Evolutionary conservation across 2,329 filamentous ascomycete genomes (phyloP).

Genomic region (Aureobasidium lini): DNA sequence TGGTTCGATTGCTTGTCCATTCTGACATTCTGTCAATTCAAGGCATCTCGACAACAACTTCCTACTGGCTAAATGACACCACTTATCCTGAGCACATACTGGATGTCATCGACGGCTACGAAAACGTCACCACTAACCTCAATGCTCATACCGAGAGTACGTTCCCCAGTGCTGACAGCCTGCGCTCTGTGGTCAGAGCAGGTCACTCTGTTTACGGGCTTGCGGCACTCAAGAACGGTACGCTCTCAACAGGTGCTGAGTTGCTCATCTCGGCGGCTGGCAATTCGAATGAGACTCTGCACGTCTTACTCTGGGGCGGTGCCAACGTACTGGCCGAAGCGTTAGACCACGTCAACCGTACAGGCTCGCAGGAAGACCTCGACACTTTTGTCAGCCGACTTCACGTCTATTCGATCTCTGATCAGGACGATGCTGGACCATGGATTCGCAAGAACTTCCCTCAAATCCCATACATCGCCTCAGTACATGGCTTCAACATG

Average conservation of each 20-base stretch:
- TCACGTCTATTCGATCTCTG: constrained; percentile 50
- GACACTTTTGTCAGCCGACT: constrained; percentile 35
- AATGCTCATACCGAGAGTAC: constrained; percentile 29
- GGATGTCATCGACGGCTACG: constrained; percentile 24
- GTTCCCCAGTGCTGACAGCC: constrained; percentile 22
- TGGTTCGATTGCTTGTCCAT: constrained; percentile 21
- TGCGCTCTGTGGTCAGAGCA: constrained; percentile 24
- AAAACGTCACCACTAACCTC: constrained; percentile 35
- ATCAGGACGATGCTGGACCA: constrained; percentile 50
- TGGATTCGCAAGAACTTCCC: constrained; percentile 51
- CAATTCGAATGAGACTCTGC: constrained; percentile 34
- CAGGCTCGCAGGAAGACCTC: constrained; percentile 25
- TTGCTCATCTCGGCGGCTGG: constrained; percentile 20
- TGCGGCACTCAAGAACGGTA: constrained; percentile 26
- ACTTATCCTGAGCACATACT: constrained; percentile 22
- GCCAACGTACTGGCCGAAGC: constrained; percentile 45
- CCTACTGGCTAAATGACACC: constrained; percentile 21
- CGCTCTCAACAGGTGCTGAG: constrained; percentile 19
- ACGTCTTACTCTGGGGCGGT: constrained; percentile 44
- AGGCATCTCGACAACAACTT: constrained; percentile 21
- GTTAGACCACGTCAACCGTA: constrained; percentile 32
- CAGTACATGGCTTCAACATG: constrained; percentile 49
- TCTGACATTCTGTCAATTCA: constrained; percentile 22
- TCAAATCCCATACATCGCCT: constrained; percentile 49
- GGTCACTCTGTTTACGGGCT: constrained; percentile 34